These are phyloP conservation scores for Emericellopsis atlantica DNA, from an alignment of 2,329 filamentous ascomycete genomes.

Conservation along the genomic window DNA sequence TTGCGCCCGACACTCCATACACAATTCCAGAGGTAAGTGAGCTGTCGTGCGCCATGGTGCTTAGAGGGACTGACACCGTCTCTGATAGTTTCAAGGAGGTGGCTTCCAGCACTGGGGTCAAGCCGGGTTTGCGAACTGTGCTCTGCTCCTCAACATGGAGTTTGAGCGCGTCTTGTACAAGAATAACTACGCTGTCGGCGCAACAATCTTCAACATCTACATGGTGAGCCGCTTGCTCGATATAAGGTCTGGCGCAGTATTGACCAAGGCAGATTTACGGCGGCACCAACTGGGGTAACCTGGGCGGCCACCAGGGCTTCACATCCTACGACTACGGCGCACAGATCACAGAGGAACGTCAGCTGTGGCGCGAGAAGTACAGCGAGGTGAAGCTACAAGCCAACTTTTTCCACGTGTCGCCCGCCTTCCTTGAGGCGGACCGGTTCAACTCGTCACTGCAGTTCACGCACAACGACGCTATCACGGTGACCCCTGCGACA, in stretches of 20 bases:
- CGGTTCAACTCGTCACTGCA: conserved; percentile 2
- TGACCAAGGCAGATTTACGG: conserved; percentile 38
- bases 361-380: conserved; percentile 16
- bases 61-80: background rate
- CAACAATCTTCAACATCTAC: conserved; percentile 56
- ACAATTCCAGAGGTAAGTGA: conserved; percentile 43
- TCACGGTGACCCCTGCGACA: conserved; percentile 3
- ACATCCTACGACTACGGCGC: conserved; percentile 5
- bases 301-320: conserved; percentile 46
- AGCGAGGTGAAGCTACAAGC: conserved; percentile 5
- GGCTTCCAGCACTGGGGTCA: conserved; percentile 67
- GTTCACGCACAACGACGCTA: conserved; percentile 1
- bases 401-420: conserved; percentile 4
- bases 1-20: conserved; percentile 55
- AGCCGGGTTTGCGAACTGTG: conserved; percentile 54
- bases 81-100: conserved; percentile 51
- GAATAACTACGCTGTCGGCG: conserved; percentile 50
- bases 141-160: conserved; percentile 48
- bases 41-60: background rate
- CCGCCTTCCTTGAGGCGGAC: conserved; percentile 2
- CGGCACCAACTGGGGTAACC: conserved; percentile 68
- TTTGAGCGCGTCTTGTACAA: conserved; percentile 67
- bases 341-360: conserved; percentile 4
- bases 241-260: background rate
- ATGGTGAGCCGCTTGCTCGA: conserved; percentile 37